A percentile compares a stretch with the other conserved stretches of the same genome.
phyloP scores from a whole-genome alignment of 257 asterid genomes.

The Plantago elongata region DNA sequence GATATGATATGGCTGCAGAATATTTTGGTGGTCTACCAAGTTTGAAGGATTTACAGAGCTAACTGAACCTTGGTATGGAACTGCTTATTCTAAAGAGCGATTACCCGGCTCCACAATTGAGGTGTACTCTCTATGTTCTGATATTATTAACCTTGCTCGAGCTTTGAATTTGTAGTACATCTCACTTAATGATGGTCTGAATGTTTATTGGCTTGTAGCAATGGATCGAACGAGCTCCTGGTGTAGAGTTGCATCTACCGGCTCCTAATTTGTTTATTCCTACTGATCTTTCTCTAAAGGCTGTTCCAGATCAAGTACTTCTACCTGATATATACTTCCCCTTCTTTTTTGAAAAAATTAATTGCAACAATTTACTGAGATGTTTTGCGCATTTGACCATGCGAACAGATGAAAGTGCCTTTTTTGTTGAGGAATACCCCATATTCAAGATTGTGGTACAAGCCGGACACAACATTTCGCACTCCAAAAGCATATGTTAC shows the following conservation, averaged over 20 bases:
- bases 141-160: constrained; percentile 2
- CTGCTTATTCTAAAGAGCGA: constrained; percentile 66
- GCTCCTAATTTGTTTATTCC: constrained; percentile 84
- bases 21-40: constrained; percentile 90
- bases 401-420: constrained; percentile 63
- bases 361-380: constrained; percentile 2
- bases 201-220: constrained; percentile 43
- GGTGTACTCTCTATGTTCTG: constrained; percentile 39
- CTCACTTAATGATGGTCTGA: constrained; percentile 18
- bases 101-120: constrained; percentile 54
- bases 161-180: not conserved
- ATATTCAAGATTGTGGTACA: constrained; percentile 92
- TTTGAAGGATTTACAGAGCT: constrained; percentile 63
- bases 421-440: constrained; percentile 63
- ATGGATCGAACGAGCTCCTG: constrained; percentile 67
- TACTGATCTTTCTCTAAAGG: constrained; percentile 76
- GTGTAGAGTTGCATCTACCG: constrained; percentile 70
- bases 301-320: constrained; percentile 53
- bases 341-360: not conserved
- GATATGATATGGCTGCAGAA: constrained; percentile 34
- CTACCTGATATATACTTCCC: constrained; percentile 18
- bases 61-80: constrained; percentile 96
- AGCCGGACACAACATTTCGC: constrained; percentile 74
- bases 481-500: constrained; percentile 86
- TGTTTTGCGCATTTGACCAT: constrained; percentile 25